Evolutionary conservation across 2,329 filamentous ascomycete genomes (phyloP).

Genomic region (Calycina herbarum): DNA sequence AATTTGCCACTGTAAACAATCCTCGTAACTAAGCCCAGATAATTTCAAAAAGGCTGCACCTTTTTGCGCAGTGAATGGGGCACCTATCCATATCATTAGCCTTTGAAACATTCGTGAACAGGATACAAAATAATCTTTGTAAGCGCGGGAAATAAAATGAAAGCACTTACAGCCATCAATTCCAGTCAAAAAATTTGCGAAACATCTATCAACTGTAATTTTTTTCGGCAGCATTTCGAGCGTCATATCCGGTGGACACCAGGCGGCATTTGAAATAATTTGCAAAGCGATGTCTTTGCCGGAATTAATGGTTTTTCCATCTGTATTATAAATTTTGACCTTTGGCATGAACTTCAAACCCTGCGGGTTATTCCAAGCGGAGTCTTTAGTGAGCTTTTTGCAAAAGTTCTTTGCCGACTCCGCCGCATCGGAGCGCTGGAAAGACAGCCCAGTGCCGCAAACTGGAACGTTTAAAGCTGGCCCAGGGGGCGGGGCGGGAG

Average conservation of each 20-base stretch:
- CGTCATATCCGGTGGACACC: neutral
- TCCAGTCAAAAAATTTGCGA: neutral
- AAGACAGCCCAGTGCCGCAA: neutral
- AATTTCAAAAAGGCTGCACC: neutral
- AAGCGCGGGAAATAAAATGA: neutral
- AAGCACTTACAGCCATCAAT: neutral
- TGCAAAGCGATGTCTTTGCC: neutral
- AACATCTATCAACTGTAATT: neutral
- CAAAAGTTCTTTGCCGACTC: neutral
- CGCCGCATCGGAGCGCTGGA: neutral
- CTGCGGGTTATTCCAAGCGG: neutral
- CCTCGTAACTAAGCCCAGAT: neutral
- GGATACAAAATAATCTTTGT: no score
- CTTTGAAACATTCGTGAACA: neutral
- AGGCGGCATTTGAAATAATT: neutral
- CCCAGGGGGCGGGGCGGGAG: no score
- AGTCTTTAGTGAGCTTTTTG: neutral
- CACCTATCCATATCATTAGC: neutral
- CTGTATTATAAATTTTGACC: neutral
- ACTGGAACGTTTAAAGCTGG: neutral
- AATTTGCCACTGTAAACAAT: conserved; percentile 1
- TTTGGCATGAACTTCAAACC: neutral
- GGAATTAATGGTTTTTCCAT: neutral
- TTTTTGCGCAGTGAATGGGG: neutral
- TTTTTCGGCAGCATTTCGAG: neutral